phyloP scores from a whole-genome alignment of 306 rosid genomes.

The Glycine tomentella region DNA sequence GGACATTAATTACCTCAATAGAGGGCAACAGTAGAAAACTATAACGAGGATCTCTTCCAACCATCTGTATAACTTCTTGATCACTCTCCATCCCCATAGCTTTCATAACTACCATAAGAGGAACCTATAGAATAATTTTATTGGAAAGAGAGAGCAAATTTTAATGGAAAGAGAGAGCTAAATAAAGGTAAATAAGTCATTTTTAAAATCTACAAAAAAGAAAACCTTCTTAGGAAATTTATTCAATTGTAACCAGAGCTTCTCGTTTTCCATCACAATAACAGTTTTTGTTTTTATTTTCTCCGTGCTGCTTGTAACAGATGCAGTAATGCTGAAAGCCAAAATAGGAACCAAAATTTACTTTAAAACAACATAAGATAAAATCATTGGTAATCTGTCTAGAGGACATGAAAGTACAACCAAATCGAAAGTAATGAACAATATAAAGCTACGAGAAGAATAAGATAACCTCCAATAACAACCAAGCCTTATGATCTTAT shows the following conservation, averaged over 20 bases:
- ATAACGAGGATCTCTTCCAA: conserved; percentile 93
- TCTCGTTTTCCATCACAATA: conserved; percentile 79
- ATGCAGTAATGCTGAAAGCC: conserved; percentile 77
- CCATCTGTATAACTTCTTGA: conserved; percentile 90
- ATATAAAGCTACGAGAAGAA: background rate
- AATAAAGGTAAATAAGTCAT: conserved; percentile 23
- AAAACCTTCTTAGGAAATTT: conserved; percentile 71
- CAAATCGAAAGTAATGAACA: conserved; percentile 24
- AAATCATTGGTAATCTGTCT: conserved; percentile 15
- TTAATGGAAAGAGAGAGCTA: conserved; percentile 13
- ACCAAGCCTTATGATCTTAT: background rate
- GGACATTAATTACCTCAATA: conserved; percentile 65
- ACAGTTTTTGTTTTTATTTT: conserved; percentile 72
- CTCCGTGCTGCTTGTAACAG: conserved; percentile 89
- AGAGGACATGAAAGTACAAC: conserved; percentile 1
- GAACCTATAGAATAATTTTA: conserved; percentile 55
- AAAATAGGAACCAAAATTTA: conserved; percentile 37
- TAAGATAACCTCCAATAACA: conserved; percentile 24
- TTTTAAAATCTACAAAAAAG: conserved; percentile 30
- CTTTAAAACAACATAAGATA: conserved; percentile 26
- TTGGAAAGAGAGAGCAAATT: background rate
- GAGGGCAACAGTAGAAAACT: conserved; percentile 79
- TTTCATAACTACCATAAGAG: conserved; percentile 65
- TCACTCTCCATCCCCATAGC: conserved; percentile 95
- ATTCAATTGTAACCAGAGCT: conserved; percentile 74